phyloP scores from a whole-genome alignment of 345 rosid species.

The Nephelium lappaceum region DNA sequence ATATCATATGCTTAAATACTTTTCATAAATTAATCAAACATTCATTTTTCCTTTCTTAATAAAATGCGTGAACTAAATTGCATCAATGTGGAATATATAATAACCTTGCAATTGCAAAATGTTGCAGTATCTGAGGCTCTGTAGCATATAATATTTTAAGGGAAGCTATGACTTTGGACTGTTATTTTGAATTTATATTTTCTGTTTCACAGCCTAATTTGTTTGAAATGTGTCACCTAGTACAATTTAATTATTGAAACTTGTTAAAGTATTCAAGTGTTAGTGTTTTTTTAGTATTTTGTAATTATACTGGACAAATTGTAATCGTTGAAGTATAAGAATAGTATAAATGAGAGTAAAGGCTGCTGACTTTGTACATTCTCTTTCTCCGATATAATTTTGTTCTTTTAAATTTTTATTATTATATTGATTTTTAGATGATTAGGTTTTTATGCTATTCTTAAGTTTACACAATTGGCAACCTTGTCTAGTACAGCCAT shows the following conservation, averaged over 20 bases:
- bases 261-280: background rate
- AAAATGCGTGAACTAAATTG: background rate
- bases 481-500: background rate
- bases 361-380: background rate
- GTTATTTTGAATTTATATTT: background rate
- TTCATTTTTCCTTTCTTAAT: too few species aligned
- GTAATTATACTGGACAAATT: background rate
- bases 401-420: background rate
- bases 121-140: background rate
- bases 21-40: background rate
- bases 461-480: background rate
- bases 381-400: background rate
- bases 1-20: background rate
- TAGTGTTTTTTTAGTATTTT: background rate
- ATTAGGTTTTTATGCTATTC: background rate
- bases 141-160: background rate
- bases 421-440: background rate
- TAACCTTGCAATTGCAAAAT: background rate
- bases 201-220: background rate
- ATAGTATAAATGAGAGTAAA: background rate
- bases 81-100: too few species aligned
- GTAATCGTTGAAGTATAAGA: background rate
- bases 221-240: background rate
- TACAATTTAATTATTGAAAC: background rate
- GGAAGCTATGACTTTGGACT: background rate